Base-by-base conservation (phyloP, 2,329 filamentous ascomycete genomes). In the Diplocarpon mali region DNA sequence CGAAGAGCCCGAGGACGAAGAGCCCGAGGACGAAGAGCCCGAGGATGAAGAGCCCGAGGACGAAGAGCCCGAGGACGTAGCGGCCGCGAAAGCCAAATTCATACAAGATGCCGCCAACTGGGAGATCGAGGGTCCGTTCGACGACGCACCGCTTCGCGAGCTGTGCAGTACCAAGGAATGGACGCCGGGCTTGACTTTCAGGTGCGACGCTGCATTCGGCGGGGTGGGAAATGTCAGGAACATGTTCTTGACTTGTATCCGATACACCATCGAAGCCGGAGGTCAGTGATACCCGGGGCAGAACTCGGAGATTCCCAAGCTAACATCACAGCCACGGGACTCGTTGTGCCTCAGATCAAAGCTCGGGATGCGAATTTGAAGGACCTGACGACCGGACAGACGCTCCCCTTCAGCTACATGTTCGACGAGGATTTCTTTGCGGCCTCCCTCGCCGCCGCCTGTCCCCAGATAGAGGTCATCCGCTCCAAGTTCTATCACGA, bases 211-310 rank as follows among this genome's bases (percentile, higher is more conserved):
- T n/a, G 59, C 63, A 5, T 58, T 64, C 2, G 70, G 68, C 2
- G 68, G 66, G 4, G 53, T 72, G n/a, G 66, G 61, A 5, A 62
- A 65, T 41, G 64, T 70, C 14, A 65, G 68, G 46, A 69, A 69
- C 50, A 65, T 64, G n/a, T 58, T 68, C 30, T 55, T 71, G 41
- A 65, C 64, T 46, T 71, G 69, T 54, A 54, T 72, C 16, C 63
- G 68, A 35, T 64, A 67, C 41, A 67, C 67, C 12, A 69, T 71
- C 28, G 67, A 70, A 58, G 65, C 68, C 35, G 69, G 69, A 43
- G 69, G 69, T 62, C 49, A 53, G 53, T 64, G 13, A 16, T 12
- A 20, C 52, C 1, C 52, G 49, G 5, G 45, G 45, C 14, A 50
- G 53, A 43, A 24, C 20, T 24, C 7, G 20, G 52, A 24, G 38